These are phyloP conservation scores for Arctostaphylos glauca DNA, from an alignment of 148 eudicot genomes.

Conservation along the genomic window DNA sequence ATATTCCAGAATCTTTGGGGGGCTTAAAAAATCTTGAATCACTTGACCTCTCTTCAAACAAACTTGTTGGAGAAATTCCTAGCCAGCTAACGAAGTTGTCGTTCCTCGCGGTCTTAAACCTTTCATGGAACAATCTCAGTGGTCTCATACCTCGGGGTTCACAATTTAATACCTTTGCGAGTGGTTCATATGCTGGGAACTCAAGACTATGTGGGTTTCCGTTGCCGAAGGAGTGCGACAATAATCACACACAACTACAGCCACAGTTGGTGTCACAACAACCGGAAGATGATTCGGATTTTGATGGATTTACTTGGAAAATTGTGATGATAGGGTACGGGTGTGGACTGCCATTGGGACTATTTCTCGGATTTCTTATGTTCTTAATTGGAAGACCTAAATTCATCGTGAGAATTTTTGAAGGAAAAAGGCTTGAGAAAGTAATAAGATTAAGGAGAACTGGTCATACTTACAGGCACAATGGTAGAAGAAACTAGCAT, in stretches of 20 bases:
- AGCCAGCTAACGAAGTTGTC: not conserved
- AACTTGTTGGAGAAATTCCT: slow-evolving; percentile 8
- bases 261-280: not conserved
- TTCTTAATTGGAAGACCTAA: not conserved
- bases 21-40: slow-evolving; percentile 15
- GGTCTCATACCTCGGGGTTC: not conserved
- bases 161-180: not conserved
- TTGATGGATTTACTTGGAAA: not conserved
- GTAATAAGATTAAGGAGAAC: not conserved
- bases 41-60: slow-evolving; percentile 23
- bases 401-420: not conserved
- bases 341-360: not conserved
- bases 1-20: slow-evolving; percentile 16
- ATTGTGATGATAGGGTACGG: not conserved
- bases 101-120: not conserved
- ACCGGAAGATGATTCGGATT: not conserved
- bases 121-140: not conserved
- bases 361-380: not conserved
- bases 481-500: no score
- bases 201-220: slow-evolving; percentile 5
- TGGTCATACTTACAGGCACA: no score
- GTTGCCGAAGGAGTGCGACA: not conserved
- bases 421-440: not conserved
- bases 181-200: slow-evolving; percentile 2
- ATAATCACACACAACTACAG: not conserved